Base-by-base conservation (phyloP, 1,284 basidiomycete genomes). In the Cerrena zonata region DNA sequence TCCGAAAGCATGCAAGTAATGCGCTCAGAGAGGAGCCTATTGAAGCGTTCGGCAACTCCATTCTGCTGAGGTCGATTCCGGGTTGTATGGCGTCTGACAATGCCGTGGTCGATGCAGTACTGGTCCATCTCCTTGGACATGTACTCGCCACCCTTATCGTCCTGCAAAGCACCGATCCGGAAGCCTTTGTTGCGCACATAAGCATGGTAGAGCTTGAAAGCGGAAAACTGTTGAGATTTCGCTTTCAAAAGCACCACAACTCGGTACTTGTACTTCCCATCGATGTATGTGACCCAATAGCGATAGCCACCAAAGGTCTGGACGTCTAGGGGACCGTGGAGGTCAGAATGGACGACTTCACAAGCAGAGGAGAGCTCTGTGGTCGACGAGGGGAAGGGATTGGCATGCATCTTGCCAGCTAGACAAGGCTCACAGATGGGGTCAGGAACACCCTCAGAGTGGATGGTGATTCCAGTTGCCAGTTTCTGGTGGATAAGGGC, bases 261-360 rank as follows among this genome's bases (percentile, higher is more conserved):
- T 40, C 56, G 44, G 21, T 58, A 58, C 5, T 53, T 50, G 3
- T 58, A 56, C 39, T 51, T 54, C 46, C 70, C 62, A 54, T 71
- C 65, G 46, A 69, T 66, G 53, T 70, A 68, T 1, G 61, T 63
- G n/a, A 69, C 56, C 61, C 62, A 66, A 54, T 70, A 72, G 4
- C 53, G 55, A 42, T 58, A 61, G 4, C 68, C 68, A 24, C 55
- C 50, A 15, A 38, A 50, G 22, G 63, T 61, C n/a, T 37, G 41
- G 18, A 58, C 53, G 12, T 59, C 56, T 12, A 69, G 48, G 27
- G 60, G 68, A 38, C 67, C 67, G 52, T 68, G 60, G 5, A 72
- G 51, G 50, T 73, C 71, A 37, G 63, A 55, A 56, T 70, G 70
- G 21, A 72, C 57, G 10, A 68, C 60, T 11, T 64, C 59, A 15